phyloP scores from a whole-genome alignment of 2,329 filamentous ascomycete species.

The Plenodomus biglobosus region DNA sequence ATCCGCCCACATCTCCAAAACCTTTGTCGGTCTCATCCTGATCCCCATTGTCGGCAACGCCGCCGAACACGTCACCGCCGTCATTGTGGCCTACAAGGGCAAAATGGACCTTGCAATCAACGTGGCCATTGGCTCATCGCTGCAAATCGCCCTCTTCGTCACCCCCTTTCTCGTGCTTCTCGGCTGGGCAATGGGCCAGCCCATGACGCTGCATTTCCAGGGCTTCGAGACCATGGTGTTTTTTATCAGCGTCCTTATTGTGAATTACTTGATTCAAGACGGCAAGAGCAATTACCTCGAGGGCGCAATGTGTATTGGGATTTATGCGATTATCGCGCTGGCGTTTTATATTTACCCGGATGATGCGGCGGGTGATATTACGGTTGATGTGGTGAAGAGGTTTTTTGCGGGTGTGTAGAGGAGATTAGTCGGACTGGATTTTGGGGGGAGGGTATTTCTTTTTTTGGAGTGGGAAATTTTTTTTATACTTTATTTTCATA shows the following conservation, averaged over 20 bases:
- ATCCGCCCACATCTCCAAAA: conserved; percentile 55
- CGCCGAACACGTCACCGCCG: conserved; percentile 58
- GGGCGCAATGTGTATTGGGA: conserved; percentile 62
- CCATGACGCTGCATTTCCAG: conserved; percentile 76
- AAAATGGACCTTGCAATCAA: conserved; percentile 61
- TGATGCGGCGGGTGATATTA: conserved; percentile 44
- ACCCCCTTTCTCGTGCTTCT: conserved; percentile 60
- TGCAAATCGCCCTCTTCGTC: conserved; percentile 61
- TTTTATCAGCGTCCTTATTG: conserved; percentile 81
- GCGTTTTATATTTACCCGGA: conserved; percentile 65
- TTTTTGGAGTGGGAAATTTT: not conserved
- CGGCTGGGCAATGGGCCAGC: conserved; percentile 56
- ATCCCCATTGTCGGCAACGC: conserved; percentile 61
- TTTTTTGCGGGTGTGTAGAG: conserved; percentile 29
- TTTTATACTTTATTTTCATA: not conserved
- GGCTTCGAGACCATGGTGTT: conserved; percentile 86
- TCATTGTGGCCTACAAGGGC: conserved; percentile 58
- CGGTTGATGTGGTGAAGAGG: conserved; percentile 27
- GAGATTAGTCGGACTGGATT: too few species aligned
- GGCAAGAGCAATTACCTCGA: conserved; percentile 86
- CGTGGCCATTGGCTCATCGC: conserved; percentile 56
- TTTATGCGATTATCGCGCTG: conserved; percentile 61
- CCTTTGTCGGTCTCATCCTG: conserved; percentile 60
- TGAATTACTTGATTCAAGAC: conserved; percentile 84
- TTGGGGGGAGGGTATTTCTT: not conserved